These are phyloP conservation scores for Aspergillus funiculosus DNA, from an alignment of 495 filamentous ascomycete species.

Conservation along the genomic window DNA sequence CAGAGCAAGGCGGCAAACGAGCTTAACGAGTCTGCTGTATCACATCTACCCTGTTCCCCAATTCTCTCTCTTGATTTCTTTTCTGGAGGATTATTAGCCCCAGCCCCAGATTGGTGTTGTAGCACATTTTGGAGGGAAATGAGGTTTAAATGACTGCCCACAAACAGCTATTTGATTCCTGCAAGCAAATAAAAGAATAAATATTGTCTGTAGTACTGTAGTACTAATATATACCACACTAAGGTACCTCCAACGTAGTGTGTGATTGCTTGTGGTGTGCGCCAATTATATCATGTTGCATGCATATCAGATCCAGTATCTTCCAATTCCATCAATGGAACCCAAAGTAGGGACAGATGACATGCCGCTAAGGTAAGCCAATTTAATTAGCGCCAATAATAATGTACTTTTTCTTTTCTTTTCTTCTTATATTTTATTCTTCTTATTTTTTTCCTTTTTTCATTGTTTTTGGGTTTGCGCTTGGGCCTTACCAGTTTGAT, in stretches of 20 bases:
- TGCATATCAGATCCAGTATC: constrained; percentile 10
- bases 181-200: background rate
- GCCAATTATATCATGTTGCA: background rate
- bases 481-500: constrained; percentile 18
- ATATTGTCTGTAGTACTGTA: background rate
- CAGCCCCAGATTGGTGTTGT: background rate
- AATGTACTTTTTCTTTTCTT: background rate
- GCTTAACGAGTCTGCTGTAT: constrained; percentile 9
- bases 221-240: background rate
- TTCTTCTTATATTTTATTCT: constrained; percentile 2
- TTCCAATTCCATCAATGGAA: constrained; percentile 11
- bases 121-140: too few relatives aligned
- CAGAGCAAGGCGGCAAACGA: background rate
- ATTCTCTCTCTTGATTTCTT: too few relatives aligned
- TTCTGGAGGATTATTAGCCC: too few relatives aligned
- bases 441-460: constrained; percentile 5
- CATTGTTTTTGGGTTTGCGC: constrained; percentile 14
- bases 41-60: constrained; percentile 14
- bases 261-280: constrained; percentile 7
- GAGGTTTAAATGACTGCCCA: too few relatives aligned
- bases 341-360: constrained; percentile 20
- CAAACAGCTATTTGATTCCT: background rate
- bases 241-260: too few relatives aligned
- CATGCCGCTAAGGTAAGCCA: constrained; percentile 27
- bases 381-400: constrained; percentile 21